Base-by-base conservation (phyloP, 495 filamentous ascomycete genomes). In the Xylaria scruposa region DNA sequence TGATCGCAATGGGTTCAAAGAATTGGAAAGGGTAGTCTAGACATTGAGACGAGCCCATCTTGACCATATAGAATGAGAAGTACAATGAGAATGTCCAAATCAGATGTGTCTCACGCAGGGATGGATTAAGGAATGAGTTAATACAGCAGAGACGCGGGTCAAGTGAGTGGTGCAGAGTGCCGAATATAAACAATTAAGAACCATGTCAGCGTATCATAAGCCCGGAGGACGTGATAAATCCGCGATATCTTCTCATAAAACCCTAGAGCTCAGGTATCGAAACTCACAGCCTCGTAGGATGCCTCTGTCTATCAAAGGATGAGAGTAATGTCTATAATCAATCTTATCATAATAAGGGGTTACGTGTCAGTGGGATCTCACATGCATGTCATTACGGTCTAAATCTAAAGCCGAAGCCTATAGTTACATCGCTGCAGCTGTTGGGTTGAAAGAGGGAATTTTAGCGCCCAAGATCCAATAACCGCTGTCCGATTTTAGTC, bases 1-100 rank as follows among this genome's bases (percentile, higher is more conserved):
- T 76, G 58, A 88, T 83, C 17, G 86, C 84, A 46, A 46, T 46
- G 13, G 42, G 42, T 46, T 46, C 42, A 46, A 46, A 46, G 42
- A 46, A 19, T 17, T 17, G 42, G 42, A 17, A 3, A 17, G 42
- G 42, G 4, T 46, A 46, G 42, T 46, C 42, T 4, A 46, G 42
- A 46, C 42, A 46, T 46, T 46, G 42, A 46, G 42, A 46, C 13
- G 42, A 46, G 42, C 42, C 42, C 42, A 46, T 46, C 42, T 46
- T 46, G 42, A 15, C 13, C 15, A 46, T 0, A 46, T 0, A 17
- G 15, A 46, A 46, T 4, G 15, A 46, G 42, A 4, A 17, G 42
- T 46, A 15, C 4, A 15, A 46, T 3, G 15, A 46, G 15, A 15
- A 46, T 46, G 13, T 46, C 15, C 15, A 46, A 17, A 46, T 3